Percentiles rank a stretch among this genome's conserved stretches.
Conservation (phyloP, 371 early-diverging fungal species). For the Rhizopus delemar region DNA sequence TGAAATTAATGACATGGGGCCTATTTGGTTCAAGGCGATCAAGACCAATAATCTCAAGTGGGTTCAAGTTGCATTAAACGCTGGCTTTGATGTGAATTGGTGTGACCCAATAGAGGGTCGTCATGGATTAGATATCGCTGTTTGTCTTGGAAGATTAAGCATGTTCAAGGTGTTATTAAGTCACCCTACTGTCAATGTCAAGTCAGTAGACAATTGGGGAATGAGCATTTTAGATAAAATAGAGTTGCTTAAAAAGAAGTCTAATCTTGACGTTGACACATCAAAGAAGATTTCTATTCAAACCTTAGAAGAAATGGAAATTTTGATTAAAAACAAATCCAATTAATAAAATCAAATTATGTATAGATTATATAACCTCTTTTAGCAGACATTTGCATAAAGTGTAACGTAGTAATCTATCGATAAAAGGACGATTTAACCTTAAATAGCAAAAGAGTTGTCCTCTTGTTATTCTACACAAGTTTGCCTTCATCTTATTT, state of each 20-base stretch:
- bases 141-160: conserved; percentile 32
- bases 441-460: too few relatives aligned
- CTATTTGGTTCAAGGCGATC: conserved; percentile 47
- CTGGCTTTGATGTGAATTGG: conserved; percentile 53
- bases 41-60: conserved; percentile 37
- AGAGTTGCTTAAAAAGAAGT: conserved; percentile 20
- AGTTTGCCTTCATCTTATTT: too few relatives aligned
- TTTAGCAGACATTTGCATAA: too few relatives aligned
- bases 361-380: background rate
- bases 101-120: conserved; percentile 42
- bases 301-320: conserved; percentile 18
- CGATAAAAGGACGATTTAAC: too few relatives aligned
- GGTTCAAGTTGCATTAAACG: conserved; percentile 35
- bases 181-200: conserved; percentile 24
- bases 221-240: conserved; percentile 31
- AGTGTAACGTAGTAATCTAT: background rate
- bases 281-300: conserved; percentile 5
- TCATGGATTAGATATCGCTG: conserved; percentile 45
- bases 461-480: too few relatives aligned
- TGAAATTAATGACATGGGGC: conserved; percentile 69
- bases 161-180: conserved; percentile 39
- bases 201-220: conserved; percentile 40
- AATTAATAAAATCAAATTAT: conserved; percentile 2
- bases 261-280: background rate
- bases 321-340: conserved; percentile 1